These are phyloP conservation scores for Hibiscus tridactylites DNA, from an alignment of 345 rosid genomes.

Conservation along the genomic window DNA sequence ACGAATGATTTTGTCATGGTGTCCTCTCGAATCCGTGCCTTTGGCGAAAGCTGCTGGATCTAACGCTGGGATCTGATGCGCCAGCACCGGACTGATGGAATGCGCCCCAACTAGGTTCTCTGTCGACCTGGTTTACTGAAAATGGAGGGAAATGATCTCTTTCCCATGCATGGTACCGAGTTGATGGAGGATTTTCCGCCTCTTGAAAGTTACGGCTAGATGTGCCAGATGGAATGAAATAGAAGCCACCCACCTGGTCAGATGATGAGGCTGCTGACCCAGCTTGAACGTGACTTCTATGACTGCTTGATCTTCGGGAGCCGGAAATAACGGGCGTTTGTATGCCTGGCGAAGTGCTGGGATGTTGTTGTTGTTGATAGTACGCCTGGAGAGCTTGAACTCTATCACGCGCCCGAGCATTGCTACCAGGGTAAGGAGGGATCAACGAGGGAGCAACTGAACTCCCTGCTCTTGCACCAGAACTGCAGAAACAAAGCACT, in stretches of 20 bases:
- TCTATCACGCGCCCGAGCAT: slow-evolving; percentile 70
- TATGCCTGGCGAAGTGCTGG: slow-evolving; percentile 38
- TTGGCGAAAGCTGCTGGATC: slow-evolving; percentile 53
- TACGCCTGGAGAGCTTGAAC: slow-evolving; percentile 91
- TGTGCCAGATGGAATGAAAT: slow-evolving; percentile 47
- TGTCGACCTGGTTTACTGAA: slow-evolving; percentile 49
- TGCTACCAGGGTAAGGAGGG: slow-evolving; percentile 86
- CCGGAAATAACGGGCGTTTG: slow-evolving; percentile 41
- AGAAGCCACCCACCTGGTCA: slow-evolving; percentile 62
- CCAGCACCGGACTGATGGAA: slow-evolving; percentile 46
- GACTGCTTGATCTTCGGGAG: slow-evolving; percentile 42
- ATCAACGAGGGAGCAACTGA: slow-evolving; percentile 55
- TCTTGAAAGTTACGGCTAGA: slow-evolving; percentile 49
- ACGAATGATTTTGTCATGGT: slow-evolving; percentile 46
- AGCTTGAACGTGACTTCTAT: slow-evolving; percentile 48
- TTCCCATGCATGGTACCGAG: slow-evolving; percentile 60
- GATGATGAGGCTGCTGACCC: slow-evolving; percentile 56
- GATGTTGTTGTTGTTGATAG: slow-evolving; percentile 80
- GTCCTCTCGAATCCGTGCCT: slow-evolving; percentile 71
- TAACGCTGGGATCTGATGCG: slow-evolving; percentile 31
- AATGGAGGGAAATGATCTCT: slow-evolving; percentile 57
- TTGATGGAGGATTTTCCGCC: slow-evolving; percentile 27
- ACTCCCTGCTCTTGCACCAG: slow-evolving; percentile 63
- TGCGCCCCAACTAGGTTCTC: slow-evolving; percentile 54
- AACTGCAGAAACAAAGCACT: slow-evolving; percentile 25